Base-by-base conservation (phyloP, 768 basidiomycete species). In the Amanita pallidorosea region DNA sequence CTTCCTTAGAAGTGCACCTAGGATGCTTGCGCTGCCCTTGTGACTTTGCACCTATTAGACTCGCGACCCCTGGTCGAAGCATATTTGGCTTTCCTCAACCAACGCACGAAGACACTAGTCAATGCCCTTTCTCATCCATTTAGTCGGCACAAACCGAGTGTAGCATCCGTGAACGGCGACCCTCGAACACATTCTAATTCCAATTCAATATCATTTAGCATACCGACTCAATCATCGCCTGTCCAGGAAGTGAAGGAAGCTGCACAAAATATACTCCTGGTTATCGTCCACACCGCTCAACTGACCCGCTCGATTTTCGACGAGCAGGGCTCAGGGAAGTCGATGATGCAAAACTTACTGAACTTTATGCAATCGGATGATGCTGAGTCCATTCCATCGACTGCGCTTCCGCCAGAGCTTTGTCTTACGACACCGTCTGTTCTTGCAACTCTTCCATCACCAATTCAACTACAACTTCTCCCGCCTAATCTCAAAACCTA, bases 1-100 rank as follows among this genome's bases (percentile, higher is more conserved):
- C 31, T 18, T 33, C 45, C 40, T 49, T 55, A 52, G 37, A 45
- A 49, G 6, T 9, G 45, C 6, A 20, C 27, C 4, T 55, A 92
- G 88, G 81, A 81, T 51, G 74, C 76, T 1, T 88, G 89, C 56
- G 81, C 89, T 2, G 83, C 83, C 3, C 73, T 95, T 8, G 70
- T 94, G 8, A 84, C 88, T 0, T 75, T 97, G 38, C 84, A 94
- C 62, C 73, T 96, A n/a, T 75, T 97, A 23, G 93, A 96, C 59
- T 90, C 89, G 5, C 73, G 83, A 42, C 87, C 92, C 5, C 67
- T 94, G 7, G 63, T 70, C 18, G 89, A 93, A 45, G 82, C 86
- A 0, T 68, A 94, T 27, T 67, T 73, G 4, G 74, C 84, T 3
- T 77, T 88, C 51, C 76, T 96, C 4, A 63, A 72, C 0, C 91